Conservation (phyloP, 2,329 filamentous ascomycete species). For the Pseudodiploospora longispora region DNA sequence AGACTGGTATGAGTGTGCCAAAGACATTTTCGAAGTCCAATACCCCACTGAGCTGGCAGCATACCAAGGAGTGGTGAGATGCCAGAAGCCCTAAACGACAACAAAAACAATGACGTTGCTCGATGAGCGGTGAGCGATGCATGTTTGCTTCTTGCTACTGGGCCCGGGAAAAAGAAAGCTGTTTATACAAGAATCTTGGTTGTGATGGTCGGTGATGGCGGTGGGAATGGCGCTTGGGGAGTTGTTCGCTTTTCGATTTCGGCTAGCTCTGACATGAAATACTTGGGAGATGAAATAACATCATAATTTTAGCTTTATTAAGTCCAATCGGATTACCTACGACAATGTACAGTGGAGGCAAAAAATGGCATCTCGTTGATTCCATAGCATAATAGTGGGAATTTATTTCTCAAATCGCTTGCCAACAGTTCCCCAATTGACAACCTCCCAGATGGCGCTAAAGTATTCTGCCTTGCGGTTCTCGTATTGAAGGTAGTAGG, state of each 20-base stretch:
- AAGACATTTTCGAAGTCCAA: constrained; percentile 18
- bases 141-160: no score
- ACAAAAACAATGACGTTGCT: not conserved
- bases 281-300: no score
- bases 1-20: constrained; percentile 24
- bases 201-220: no score
- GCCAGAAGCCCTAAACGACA: constrained; percentile 14
- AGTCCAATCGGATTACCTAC: not conserved
- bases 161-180: no score
- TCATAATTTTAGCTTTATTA: not conserved
- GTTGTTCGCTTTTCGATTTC: no score
- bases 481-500: constrained; percentile 93
- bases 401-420: constrained; percentile 56
- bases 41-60: constrained; percentile 18
- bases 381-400: no score
- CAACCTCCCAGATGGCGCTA: constrained; percentile 83
- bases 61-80: constrained; percentile 23
- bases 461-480: constrained; percentile 98
- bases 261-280: no score
- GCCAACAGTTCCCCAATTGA: constrained; percentile 91
- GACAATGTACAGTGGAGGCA: not conserved
- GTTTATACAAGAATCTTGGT: no score
- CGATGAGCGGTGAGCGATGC: not conserved
- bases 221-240: no score
- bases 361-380: not conserved